Evolutionary conservation across 768 basidiomycete genomes (phyloP), one percentile per base, ranked within the genome.

Genomic region (Hirschioporus abietinus): DNA sequence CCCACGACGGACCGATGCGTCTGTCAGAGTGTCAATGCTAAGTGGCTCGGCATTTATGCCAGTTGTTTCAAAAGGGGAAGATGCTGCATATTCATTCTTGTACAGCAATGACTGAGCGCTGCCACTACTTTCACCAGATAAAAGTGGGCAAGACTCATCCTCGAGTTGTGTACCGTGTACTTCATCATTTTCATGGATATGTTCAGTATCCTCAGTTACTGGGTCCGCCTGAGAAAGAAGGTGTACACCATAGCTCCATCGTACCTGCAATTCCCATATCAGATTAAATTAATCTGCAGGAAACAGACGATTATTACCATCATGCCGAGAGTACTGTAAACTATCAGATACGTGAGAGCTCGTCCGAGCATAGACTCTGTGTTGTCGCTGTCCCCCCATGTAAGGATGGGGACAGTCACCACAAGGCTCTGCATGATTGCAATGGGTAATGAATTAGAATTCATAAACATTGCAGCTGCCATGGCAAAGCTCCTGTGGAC

Each of bases 321-420:
- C 95, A 96, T 96, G 59, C 97, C 97, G 34, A 99, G 83, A 0
- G 96, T 97, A 67, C 92, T 95, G 75, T 96, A 96, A 25, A 98
- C 81, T 7, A 97, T 93, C 60, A 96, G 84, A 73, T 96, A 96
- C 0, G 91, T 91, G 66, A 96, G 79, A 0, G 93, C 94, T 9
- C 97, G 84, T 34, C 96, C 96, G 34, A 98, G 84, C 92, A 96
- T 98, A 24, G 89, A 88, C 69, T 96, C 84, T 70, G 86, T 83
- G 72, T 86, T 91, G 74, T 99, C 96, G 65, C 91, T 86, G 3
- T 79, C 68, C 9, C 83, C 89, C 93, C 95, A 95, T 72, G 89
- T 91, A 34, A 96, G 82, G 5, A 86, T 87, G 0, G 89, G 88
- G 0, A 96, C 93, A 17, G 92, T 90, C 65, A 90, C 78, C 9